Evolutionary conservation across 192 early-diverging fungal species (phyloP).

Genomic region (Pilobolus umbonatus): DNA sequence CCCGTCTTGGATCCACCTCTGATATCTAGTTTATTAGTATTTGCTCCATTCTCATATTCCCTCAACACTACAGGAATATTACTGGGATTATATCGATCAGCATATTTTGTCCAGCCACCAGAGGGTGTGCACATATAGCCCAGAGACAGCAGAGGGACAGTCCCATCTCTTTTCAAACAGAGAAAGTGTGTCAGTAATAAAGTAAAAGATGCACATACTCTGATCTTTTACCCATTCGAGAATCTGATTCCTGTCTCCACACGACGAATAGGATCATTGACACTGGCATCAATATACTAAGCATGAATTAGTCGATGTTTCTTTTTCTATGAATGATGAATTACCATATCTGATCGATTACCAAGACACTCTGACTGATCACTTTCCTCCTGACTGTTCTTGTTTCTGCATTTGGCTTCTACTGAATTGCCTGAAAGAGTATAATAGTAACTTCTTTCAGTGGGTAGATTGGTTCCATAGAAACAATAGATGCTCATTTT

Average conservation of each 20-base stretch:
- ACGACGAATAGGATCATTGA: constrained; percentile 50
- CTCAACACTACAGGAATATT: constrained; percentile 60
- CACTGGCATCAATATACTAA: constrained; percentile 52
- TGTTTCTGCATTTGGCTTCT: not conserved
- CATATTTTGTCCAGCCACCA: constrained; percentile 67
- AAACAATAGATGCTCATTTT: constrained; percentile 77
- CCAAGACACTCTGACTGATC: no score
- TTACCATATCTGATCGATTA: no score
- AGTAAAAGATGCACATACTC: not conserved
- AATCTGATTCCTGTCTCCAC: constrained; percentile 67
- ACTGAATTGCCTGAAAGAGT: constrained; percentile 29
- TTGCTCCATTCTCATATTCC: constrained; percentile 61
- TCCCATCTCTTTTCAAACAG: constrained; percentile 65
- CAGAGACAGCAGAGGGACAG: constrained; percentile 79
- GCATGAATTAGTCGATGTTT: no score
- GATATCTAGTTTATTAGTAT: constrained; percentile 54
- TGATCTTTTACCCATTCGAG: constrained; percentile 54
- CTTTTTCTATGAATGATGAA: no score
- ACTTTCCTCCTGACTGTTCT: not conserved
- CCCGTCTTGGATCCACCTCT: constrained; percentile 72
- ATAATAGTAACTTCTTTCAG: constrained; percentile 85
- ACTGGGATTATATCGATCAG: constrained; percentile 72
- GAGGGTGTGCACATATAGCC: constrained; percentile 81
- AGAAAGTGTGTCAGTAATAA: not conserved
- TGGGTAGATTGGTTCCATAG: constrained; percentile 73